These are phyloP conservation scores for Xylariomycetidae sp. DNA, from an alignment of 2,329 filamentous ascomycete species.

Conservation along the genomic window DNA sequence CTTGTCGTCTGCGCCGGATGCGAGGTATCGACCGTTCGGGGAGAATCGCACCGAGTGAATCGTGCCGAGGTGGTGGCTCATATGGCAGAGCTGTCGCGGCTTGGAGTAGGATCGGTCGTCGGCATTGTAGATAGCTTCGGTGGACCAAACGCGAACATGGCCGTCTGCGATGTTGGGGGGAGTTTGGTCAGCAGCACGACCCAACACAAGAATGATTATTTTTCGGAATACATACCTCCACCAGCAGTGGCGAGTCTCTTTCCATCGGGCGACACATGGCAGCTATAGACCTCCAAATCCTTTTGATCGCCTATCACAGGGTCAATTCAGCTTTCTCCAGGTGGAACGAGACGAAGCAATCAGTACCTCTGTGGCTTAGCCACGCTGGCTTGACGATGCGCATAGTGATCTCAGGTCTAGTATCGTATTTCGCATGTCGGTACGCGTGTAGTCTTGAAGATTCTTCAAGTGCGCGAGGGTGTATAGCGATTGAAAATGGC, in stretches of 20 bases:
- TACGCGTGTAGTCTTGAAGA: too few relatives aligned
- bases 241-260: conserved; percentile 88
- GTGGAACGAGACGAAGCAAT: too few relatives aligned
- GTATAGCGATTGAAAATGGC: too few relatives aligned
- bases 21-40: conserved; percentile 88
- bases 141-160: conserved; percentile 96
- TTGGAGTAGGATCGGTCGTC: conserved; percentile 65
- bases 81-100: conserved; percentile 91
- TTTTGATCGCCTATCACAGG: conserved; percentile 88
- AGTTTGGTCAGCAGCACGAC: conserved; percentile 6
- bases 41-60: conserved; percentile 98
- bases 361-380: conserved; percentile 84
- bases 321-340: too few relatives aligned
- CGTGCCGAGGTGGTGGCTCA: conserved; percentile 97
- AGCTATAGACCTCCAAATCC: conserved; percentile 97
- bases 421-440: conserved; percentile 27
- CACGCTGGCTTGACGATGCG: conserved; percentile 91
- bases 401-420: conserved; percentile 45
- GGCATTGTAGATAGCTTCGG: conserved; percentile 83
- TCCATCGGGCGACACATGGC: conserved; percentile 93
- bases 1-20: conserved; percentile 96
- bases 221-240: conserved; percentile 55
- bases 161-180: conserved; percentile 59
- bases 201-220: conserved; percentile 7
- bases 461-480: too few relatives aligned